phyloP scores from a whole-genome alignment of 352 stramenopile species.

The Globisporangium polare region DNA sequence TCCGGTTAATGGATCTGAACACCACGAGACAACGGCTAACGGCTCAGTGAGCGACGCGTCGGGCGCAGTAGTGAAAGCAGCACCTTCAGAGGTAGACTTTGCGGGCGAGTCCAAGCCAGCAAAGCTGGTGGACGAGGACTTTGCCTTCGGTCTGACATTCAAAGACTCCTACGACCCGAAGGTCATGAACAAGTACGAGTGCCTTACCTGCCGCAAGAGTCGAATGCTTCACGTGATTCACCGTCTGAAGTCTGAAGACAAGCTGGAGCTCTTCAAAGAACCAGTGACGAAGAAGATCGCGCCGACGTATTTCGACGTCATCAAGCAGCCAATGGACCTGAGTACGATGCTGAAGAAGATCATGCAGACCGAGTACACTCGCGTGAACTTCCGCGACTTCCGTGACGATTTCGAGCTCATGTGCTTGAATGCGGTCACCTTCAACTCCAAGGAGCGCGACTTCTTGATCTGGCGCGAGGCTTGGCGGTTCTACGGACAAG shows the following conservation, averaged over 20 bases:
- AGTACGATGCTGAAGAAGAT: constrained; percentile 85
- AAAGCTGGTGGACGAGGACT: constrained; percentile 61
- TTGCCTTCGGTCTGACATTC: constrained; percentile 58
- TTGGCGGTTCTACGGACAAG: constrained; percentile 89
- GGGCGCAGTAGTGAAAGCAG: neutral
- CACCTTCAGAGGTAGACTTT: neutral
- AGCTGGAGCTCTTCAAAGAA: constrained; percentile 90
- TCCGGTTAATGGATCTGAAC: neutral
- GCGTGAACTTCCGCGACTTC: constrained; percentile 72
- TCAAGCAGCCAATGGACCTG: constrained; percentile 92
- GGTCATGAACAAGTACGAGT: constrained; percentile 79
- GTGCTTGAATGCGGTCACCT: constrained; percentile 94
- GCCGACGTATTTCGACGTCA: constrained; percentile 91
- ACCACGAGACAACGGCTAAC: neutral
- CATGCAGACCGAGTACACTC: constrained; percentile 63
- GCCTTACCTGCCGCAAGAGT: constrained; percentile 71
- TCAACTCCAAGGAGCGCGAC: constrained; percentile 90
- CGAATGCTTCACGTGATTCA: constrained; percentile 70
- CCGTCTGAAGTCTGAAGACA: constrained; percentile 66
- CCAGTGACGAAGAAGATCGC: constrained; percentile 92
- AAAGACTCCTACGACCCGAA: constrained; percentile 60
- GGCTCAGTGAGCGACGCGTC: neutral
- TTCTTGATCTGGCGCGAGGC: constrained; percentile 92
- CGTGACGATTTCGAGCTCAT: constrained; percentile 94
- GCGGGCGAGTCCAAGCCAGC: constrained; percentile 34